phyloP scores from a whole-genome alignment of 2,329 filamentous ascomycete genomes.

The Hirsutella minnesotensis region DNA sequence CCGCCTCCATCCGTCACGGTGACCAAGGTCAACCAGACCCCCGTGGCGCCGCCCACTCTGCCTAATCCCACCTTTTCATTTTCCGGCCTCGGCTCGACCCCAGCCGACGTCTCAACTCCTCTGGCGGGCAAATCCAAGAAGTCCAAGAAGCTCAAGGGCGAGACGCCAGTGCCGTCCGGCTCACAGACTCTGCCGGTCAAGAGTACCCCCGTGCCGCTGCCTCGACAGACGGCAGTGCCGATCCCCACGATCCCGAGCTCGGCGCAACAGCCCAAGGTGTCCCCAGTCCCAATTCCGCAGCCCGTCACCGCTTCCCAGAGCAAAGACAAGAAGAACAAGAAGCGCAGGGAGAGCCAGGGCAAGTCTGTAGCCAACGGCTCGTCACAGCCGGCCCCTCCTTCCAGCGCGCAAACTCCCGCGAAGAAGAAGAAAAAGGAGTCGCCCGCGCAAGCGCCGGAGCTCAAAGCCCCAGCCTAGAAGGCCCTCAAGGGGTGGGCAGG shows the following conservation, averaged over 20 bases:
- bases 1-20: constrained; percentile 8
- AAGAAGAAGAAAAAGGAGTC: constrained; percentile 11
- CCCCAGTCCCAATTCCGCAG: constrained; percentile 12
- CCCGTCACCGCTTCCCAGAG: constrained; percentile 10
- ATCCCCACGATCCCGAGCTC: constrained; percentile 22
- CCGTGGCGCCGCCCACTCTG: constrained; percentile 18
- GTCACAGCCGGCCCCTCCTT: constrained; percentile 8
- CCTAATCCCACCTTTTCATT: constrained; percentile 11
- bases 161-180: constrained; percentile 7
- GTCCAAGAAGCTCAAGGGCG: constrained; percentile 17
- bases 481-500: neutral
- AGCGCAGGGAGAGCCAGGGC: constrained; percentile 15
- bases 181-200: constrained; percentile 6
- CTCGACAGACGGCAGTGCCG: constrained; percentile 19
- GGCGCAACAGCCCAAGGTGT: constrained; percentile 14
- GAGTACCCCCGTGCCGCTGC: constrained; percentile 17
- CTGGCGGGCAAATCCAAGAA: constrained; percentile 11
- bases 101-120: constrained; percentile 11
- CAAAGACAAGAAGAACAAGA: constrained; percentile 17
- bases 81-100: constrained; percentile 4
- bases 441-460: constrained; percentile 13
- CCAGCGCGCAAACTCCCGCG: constrained; percentile 8
- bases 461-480: constrained; percentile 12
- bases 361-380: constrained; percentile 4
- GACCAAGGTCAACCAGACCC: constrained; percentile 23